phyloP scores from a whole-genome alignment of 495 filamentous ascomycete genomes.

The Penicillium egyptiacum region DNA sequence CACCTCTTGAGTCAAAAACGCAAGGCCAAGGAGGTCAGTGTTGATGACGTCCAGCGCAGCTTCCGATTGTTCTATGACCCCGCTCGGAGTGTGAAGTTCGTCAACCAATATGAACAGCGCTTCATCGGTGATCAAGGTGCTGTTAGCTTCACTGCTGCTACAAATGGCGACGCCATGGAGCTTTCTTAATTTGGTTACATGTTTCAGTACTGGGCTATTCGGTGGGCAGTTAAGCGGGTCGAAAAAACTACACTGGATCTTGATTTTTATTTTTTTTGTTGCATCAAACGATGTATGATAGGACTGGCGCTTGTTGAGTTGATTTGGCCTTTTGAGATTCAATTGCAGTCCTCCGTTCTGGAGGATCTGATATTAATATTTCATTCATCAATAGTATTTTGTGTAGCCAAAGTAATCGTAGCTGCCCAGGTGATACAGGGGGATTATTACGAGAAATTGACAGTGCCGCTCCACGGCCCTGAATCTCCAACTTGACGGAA shows the following conservation, averaged over 20 bases:
- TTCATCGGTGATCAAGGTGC: conserved; percentile 85
- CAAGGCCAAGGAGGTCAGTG: conserved; percentile 72
- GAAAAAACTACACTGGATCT: conserved; percentile 26
- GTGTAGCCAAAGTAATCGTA: conserved; percentile 1
- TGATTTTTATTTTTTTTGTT: conserved; percentile 29
- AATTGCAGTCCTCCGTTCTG: conserved; percentile 20
- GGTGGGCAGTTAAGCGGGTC: conserved; percentile 18
- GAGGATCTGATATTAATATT: conserved; percentile 13
- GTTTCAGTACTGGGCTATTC: conserved; percentile 20
- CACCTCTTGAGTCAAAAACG: conserved; percentile 79
- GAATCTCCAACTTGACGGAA: conserved; percentile 66
- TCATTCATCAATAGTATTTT: conserved; percentile 2
- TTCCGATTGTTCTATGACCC: conserved; percentile 94
- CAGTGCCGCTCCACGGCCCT: conserved; percentile 59
- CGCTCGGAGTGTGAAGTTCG: conserved; percentile 81
- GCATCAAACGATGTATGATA: conserved; percentile 49
- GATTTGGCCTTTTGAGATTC: conserved; percentile 31
- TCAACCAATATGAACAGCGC: conserved; percentile 83
- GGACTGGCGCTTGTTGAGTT: conserved; percentile 44
- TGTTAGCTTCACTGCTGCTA: conserved; percentile 67
- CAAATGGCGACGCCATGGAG: conserved; percentile 84
- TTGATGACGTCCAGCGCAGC: conserved; percentile 88
- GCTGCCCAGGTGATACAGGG: background rate
- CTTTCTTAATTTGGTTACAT: conserved; percentile 53
- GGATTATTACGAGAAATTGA: conserved; percentile 57